Conservation (phyloP, 495 filamentous ascomycete species). For the Neurospora intermedia region DNA sequence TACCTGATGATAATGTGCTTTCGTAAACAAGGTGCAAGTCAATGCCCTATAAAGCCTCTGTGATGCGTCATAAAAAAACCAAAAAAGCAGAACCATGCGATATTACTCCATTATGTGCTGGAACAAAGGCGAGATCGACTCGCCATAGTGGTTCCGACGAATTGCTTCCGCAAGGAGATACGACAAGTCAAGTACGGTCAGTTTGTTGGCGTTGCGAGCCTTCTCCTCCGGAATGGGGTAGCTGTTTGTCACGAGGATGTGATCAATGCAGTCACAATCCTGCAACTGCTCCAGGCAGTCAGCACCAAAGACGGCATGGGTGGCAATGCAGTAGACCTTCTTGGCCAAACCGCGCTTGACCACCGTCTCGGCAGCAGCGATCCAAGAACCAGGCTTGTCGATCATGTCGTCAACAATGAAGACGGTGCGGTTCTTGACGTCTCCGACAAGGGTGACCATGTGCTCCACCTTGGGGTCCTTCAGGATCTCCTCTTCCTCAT, state of each 20-base stretch:
- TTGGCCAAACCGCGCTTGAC: conserved; percentile 85
- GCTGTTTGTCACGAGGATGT: conserved; percentile 92
- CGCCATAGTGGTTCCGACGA: conserved; percentile 84
- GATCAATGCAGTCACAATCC: conserved; percentile 80
- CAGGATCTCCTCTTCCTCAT: conserved; percentile 78
- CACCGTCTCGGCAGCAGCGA: conserved; percentile 95
- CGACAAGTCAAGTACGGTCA: conserved; percentile 80
- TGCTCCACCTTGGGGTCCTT: conserved; percentile 68
- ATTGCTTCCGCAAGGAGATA: conserved; percentile 86
- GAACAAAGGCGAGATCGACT: conserved; percentile 80
- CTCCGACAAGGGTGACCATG: conserved; percentile 91
- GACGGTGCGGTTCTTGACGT: conserved; percentile 75
- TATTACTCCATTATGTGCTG: conserved; percentile 53
- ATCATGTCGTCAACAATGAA: conserved; percentile 99
- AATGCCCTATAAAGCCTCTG: conserved; percentile 1
- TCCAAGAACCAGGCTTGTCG: conserved; percentile 93
- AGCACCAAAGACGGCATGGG: conserved; percentile 85
- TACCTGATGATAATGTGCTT: conserved; percentile 3
- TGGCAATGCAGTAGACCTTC: conserved; percentile 95
- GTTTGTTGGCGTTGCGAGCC: conserved; percentile 61
- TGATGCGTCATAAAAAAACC: conserved; percentile 2
- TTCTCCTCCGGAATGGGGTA: conserved; percentile 77
- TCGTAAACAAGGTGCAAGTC: not conserved
- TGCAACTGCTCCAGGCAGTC: conserved; percentile 87
- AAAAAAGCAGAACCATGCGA: conserved; percentile 4